A percentile compares a stretch with the other conserved stretches of the same genome.
Evolutionary conservation across 306 rosid species (phyloP).

Genomic region (Purshia tridentata): DNA sequence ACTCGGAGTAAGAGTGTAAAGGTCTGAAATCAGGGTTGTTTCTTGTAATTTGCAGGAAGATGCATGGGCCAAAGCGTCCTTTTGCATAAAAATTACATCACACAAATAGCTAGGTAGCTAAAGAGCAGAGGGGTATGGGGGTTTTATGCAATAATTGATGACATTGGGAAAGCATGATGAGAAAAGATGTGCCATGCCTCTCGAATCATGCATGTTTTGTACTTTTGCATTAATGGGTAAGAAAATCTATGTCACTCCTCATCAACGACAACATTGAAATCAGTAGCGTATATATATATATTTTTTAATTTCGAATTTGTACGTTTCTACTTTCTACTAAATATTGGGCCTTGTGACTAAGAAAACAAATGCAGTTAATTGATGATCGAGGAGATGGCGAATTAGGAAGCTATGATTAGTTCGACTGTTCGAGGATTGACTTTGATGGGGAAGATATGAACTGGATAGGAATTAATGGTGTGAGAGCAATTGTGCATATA

Average conservation of each 20-base stretch:
- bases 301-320: no score
- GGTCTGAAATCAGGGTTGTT: not conserved
- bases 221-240: constrained; percentile 1
- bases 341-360: no score
- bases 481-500: not conserved
- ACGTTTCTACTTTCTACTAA: no score
- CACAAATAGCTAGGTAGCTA: not conserved
- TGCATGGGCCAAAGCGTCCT: constrained; percentile 26
- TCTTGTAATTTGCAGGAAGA: constrained; percentile 7
- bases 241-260: not conserved
- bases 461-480: constrained; percentile 10
- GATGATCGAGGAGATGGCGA: no score
- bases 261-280: constrained; percentile 16
- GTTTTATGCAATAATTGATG: constrained; percentile 37
- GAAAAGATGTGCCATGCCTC: not conserved
- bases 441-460: constrained; percentile 2
- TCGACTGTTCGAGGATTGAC: not conserved
- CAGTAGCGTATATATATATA: not conserved
- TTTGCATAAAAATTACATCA: not conserved
- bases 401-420: no score
- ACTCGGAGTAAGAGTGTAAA: no score
- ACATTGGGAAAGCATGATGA: constrained; percentile 21
- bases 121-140: constrained; percentile 20
- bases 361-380: no score
- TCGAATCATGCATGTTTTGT: not conserved